Evolutionary conservation across 1,284 basidiomycete species (phyloP).

Genomic region (Agroathelia rolfsii): DNA sequence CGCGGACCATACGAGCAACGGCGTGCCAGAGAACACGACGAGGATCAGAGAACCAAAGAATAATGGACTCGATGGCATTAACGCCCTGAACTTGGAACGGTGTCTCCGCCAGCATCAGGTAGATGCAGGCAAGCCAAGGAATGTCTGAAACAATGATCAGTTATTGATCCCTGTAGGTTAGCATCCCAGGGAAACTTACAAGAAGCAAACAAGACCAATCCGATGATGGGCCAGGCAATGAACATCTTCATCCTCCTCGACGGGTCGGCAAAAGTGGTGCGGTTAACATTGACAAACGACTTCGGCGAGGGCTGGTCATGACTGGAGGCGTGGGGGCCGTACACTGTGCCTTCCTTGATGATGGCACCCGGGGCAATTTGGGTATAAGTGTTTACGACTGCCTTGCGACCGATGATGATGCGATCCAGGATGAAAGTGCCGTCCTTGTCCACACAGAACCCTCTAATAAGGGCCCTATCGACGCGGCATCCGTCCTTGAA

Average conservation of each 20-base stretch:
- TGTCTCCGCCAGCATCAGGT: conserved; percentile 26
- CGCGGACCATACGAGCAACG: conserved; percentile 28
- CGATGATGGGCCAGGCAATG: conserved; percentile 29
- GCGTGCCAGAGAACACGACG: conserved; percentile 29
- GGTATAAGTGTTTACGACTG: conserved; percentile 34
- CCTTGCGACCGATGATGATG: conserved; percentile 28
- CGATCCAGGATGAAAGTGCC: conserved; percentile 30
- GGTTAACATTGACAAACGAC: conserved; percentile 28
- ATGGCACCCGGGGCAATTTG: conserved; percentile 30
- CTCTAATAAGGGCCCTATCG: conserved; percentile 29
- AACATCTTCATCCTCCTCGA: conserved; percentile 23
- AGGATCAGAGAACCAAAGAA: conserved; percentile 33
- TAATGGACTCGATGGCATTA: conserved; percentile 28
- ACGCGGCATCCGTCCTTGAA: conserved; percentile 32
- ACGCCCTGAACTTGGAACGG: conserved; percentile 16
- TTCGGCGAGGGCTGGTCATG: conserved; percentile 27
- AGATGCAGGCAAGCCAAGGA: conserved; percentile 31
- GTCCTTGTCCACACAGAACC: conserved; percentile 38
- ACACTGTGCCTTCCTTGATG: conserved; percentile 27
- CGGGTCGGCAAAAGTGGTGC: conserved; percentile 23
- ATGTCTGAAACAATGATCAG: conserved; percentile 20
- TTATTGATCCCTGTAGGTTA: too few species aligned
- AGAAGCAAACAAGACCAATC: conserved; percentile 22
- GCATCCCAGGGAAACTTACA: too few species aligned
- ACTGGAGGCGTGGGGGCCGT: conserved; percentile 34